phyloP scores from a whole-genome alignment of 139 green algal species.

The Ostreobium quekettii region DNA sequence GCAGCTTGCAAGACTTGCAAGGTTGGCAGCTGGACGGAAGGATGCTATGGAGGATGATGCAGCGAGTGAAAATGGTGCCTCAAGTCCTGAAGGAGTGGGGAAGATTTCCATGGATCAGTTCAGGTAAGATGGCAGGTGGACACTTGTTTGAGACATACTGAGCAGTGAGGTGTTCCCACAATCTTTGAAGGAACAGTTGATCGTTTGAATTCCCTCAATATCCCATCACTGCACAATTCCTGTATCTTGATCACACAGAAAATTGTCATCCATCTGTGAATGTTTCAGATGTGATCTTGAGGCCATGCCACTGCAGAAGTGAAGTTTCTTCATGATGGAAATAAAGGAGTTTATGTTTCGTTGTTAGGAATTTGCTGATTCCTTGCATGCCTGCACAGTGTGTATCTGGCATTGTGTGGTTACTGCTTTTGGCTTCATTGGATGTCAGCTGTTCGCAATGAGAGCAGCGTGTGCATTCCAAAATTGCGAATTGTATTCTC shows the following conservation, averaged over 20 bases:
- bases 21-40: constrained; percentile 53
- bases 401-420: background rate
- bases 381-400: background rate
- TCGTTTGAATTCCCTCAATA: background rate
- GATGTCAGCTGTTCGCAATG: background rate
- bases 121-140: constrained; percentile 22
- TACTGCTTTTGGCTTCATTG: background rate
- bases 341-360: background rate
- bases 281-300: background rate
- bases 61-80: background rate
- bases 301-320: background rate
- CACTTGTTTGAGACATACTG: background rate
- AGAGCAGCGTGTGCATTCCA: background rate
- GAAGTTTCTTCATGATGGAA: background rate
- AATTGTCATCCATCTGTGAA: too few species aligned
- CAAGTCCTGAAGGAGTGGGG: constrained; percentile 5
- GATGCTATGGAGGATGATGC: background rate
- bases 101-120: constrained; percentile 49
- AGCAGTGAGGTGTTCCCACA: background rate
- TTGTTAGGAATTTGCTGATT: constrained; percentile 1
- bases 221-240: too few species aligned
- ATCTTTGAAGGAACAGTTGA: background rate
- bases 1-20: constrained; percentile 54
- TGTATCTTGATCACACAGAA: too few species aligned
- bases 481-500: constrained; percentile 12